phyloP scores from a whole-genome alignment of 805 yeast genomes.

The Kluyveromyces wickerhamii region DNA sequence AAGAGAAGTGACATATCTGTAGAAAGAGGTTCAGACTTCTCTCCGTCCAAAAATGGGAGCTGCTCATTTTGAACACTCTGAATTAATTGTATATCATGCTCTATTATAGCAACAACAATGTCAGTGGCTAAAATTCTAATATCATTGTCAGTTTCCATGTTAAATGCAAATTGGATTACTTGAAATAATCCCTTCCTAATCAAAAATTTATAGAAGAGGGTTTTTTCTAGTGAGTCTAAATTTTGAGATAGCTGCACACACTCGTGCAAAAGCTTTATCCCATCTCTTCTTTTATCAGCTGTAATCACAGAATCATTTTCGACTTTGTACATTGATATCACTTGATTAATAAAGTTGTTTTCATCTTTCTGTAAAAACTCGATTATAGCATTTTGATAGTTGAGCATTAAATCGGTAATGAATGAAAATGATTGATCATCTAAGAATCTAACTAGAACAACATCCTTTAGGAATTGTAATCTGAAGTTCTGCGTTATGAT shows the following conservation, averaged over 20 bases:
- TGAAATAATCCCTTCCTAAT: constrained; percentile 62
- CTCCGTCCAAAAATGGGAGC: constrained; percentile 7
- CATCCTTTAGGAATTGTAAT: constrained; percentile 77
- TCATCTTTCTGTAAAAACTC: constrained; percentile 26
- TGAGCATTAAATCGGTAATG: constrained; percentile 38
- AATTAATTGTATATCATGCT: constrained; percentile 68
- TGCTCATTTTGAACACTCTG: constrained; percentile 25
- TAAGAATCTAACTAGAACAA: constrained; percentile 68
- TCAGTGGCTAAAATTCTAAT: constrained; percentile 72
- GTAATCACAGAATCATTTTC: constrained; percentile 9
- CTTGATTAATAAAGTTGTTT: constrained; percentile 40
- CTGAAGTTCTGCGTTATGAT: constrained; percentile 70
- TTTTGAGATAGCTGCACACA: constrained; percentile 67
- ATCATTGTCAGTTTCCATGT: constrained; percentile 33
- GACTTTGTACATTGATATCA: constrained; percentile 50
- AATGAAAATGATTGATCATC: constrained; percentile 74
- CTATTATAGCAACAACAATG: constrained; percentile 68
- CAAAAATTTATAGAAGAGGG: constrained; percentile 55
- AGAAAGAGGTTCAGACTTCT: constrained; percentile 9
- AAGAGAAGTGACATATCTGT: constrained; percentile 49
- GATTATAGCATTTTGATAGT: constrained; percentile 27
- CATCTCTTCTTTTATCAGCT: constrained; percentile 47
- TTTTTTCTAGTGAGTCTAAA: constrained; percentile 54
- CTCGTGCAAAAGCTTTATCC: constrained; percentile 72
- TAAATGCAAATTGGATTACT: constrained; percentile 65